Percentiles rank a stretch among this genome's conserved stretches.
Evolutionary conservation across 768 basidiomycete genomes (phyloP).

Genomic region (Rhizopogon vesiculosus): DNA sequence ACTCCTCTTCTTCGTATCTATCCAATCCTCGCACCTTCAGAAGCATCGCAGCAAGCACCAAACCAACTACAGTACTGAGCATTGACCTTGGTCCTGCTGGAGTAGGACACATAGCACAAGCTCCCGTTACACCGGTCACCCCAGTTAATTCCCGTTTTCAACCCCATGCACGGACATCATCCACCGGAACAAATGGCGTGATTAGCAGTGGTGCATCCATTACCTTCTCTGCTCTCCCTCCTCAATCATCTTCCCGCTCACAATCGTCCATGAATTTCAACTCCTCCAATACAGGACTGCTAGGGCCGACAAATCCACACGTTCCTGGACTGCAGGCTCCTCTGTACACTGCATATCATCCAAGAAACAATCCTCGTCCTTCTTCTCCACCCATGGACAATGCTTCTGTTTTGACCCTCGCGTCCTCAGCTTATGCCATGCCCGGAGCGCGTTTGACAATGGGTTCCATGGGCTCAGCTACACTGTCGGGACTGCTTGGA

Average conservation of each 20-base stretch:
- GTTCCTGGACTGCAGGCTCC: conserved; percentile 64
- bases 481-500: conserved; percentile 47
- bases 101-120: conserved; percentile 91
- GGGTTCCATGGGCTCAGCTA: conserved; percentile 37
- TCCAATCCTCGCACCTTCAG: conserved; percentile 79
- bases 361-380: conserved; percentile 92
- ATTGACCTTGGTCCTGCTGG: conserved; percentile 78
- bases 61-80: conserved; percentile 92
- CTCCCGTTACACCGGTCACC: conserved; percentile 55
- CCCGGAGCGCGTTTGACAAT: conserved; percentile 50
- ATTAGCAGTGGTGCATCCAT: conserved; percentile 53
- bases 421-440: conserved; percentile 86
- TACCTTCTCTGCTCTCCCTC: conserved; percentile 67
- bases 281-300: conserved; percentile 26
- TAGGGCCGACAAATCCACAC: conserved; percentile 14
- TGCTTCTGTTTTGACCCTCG: conserved; percentile 88
- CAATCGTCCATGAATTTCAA: conserved; percentile 27
- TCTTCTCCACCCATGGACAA: conserved; percentile 89
- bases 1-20: conserved; percentile 78
- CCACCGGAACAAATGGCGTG: conserved; percentile 45
- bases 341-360: conserved; percentile 87
- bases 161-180: conserved; percentile 58
- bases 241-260: conserved; percentile 39
- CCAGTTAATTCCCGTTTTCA: conserved; percentile 46
- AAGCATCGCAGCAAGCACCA: conserved; percentile 84